Evolutionary conservation across 1,139 yeast species (phyloP), one percentile per base, ranked within the genome.

Genomic region (Tardiomyces blankii): DNA sequence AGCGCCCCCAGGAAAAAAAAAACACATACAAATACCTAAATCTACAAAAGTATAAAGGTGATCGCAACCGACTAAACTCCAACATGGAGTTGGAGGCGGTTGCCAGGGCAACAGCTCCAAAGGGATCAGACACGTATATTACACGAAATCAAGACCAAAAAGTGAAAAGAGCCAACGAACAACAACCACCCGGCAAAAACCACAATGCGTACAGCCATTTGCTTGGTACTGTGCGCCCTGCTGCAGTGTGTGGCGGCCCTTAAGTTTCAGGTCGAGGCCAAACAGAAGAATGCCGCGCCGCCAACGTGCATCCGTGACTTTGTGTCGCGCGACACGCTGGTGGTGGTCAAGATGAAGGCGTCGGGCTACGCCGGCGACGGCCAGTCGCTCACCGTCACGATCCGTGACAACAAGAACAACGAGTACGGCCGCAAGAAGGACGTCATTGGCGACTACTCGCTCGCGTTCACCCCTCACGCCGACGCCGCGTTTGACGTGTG

Each of bases 401-500:
- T 67, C 51, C 48, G 52, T n/a, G 70, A 66, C 53, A 55, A 59
- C 47, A 57, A 60, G 51, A 67, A 68, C 46, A 69, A 67, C 49
- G 67, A 62, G 44, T 64, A 66, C 51, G 69, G 68, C 39, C 58
- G 62, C 46, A 61, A 61, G 48, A 58, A 67, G 57, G 66, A 62
- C 46, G 63, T 75, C 42, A 79, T 78, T 18, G 94, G 89, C 38
- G 71, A 72, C 12, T 71, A 75, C 45, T 77, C 78, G 57, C 77
- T 85, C 50, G 89, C 93, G 2, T 89, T 91, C 69, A 86, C 93
- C 44, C 80, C 94, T 30, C 86, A 82, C 59, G 74, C 81, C 42
- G 80, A 84, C 52, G 84, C 93, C 39, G 86, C 95, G 1, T 79
- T 91, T 62, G 97, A 91, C 64, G 78, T 91, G 45, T 91, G 98